Conservation (phyloP, 352 stramenopile species). For the Sclerospora graminicola region DNA sequence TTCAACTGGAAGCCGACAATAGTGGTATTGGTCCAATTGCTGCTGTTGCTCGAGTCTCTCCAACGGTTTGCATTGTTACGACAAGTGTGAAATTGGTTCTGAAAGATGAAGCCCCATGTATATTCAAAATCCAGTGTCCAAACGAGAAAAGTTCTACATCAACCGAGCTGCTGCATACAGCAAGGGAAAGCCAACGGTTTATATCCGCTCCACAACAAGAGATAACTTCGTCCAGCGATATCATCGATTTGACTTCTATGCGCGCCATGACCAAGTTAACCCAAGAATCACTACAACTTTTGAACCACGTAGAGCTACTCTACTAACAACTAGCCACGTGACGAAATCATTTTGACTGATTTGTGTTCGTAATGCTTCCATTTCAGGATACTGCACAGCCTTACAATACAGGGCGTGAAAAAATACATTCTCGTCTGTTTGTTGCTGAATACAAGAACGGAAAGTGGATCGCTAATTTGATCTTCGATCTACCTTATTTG, state of each 20-base stretch:
- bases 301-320: constrained; percentile 14
- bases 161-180: constrained; percentile 1
- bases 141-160: neutral
- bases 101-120: no score
- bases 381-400: constrained; percentile 2
- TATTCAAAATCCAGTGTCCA: no score
- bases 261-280: constrained; percentile 19
- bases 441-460: constrained; percentile 11
- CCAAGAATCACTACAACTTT: constrained; percentile 28
- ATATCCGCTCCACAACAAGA: constrained; percentile 1
- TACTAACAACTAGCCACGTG: neutral
- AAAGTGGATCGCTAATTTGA: constrained; percentile 15
- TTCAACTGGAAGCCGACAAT: constrained; percentile 6
- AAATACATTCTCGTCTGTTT: constrained; percentile 18
- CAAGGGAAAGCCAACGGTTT: neutral
- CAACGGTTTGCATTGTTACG: constrained; percentile 16
- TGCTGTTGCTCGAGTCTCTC: constrained; percentile 15
- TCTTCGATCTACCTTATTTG: constrained; percentile 18
- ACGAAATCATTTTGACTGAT: constrained; percentile 1
- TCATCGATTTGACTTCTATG: constrained; percentile 32
- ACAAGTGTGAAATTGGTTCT: constrained; percentile 18
- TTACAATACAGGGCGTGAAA: neutral
- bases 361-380: neutral
- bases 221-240: constrained; percentile 3
- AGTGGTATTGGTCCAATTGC: constrained; percentile 10